A percentile compares a stretch with the other conserved stretches of the same genome.
Conservation (phyloP, 1,284 basidiomycete species). For the Rhodotorula sp. region DNA sequence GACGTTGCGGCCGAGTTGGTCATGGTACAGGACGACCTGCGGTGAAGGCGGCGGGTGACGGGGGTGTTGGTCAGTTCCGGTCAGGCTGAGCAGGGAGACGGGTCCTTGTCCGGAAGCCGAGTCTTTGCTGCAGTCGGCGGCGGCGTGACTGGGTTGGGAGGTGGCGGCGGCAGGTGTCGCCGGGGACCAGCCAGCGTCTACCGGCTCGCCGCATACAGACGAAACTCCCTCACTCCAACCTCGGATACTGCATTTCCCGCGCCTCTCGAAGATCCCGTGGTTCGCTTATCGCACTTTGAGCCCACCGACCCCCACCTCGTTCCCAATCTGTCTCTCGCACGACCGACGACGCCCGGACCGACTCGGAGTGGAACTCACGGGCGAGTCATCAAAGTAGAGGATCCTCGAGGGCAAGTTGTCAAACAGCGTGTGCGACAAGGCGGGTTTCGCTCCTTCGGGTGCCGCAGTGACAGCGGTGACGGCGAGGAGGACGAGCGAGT, state of each 20-base stretch:
- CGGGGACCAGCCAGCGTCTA: too few relatives aligned
- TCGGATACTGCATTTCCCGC: too few relatives aligned
- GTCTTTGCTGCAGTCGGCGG: too few relatives aligned
- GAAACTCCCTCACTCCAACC: too few relatives aligned
- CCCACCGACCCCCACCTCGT: neutral
- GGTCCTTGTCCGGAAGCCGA: too few relatives aligned
- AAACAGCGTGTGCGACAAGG: constrained; percentile 46
- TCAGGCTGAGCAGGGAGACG: too few relatives aligned
- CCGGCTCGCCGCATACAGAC: too few relatives aligned
- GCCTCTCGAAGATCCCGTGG: too few relatives aligned
- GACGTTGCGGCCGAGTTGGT: constrained; percentile 66
- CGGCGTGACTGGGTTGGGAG: constrained; percentile 1
- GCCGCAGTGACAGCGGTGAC: neutral
- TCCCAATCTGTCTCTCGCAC: too few relatives aligned
- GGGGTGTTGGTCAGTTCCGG: constrained; percentile 19
- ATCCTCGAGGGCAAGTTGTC: constrained; percentile 74
- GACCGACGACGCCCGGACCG: too few relatives aligned
- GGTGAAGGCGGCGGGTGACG: constrained; percentile 8
- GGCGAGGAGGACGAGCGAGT: neutral
- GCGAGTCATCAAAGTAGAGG: constrained; percentile 90
- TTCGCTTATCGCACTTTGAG: neutral
- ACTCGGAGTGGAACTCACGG: constrained; percentile 55
- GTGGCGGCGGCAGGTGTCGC: neutral
- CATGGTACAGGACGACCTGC: constrained; percentile 79
- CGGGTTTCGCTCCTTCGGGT: constrained; percentile 20